phyloP scores from a whole-genome alignment of 257 asterid genomes.

The Echites panduratus region DNA sequence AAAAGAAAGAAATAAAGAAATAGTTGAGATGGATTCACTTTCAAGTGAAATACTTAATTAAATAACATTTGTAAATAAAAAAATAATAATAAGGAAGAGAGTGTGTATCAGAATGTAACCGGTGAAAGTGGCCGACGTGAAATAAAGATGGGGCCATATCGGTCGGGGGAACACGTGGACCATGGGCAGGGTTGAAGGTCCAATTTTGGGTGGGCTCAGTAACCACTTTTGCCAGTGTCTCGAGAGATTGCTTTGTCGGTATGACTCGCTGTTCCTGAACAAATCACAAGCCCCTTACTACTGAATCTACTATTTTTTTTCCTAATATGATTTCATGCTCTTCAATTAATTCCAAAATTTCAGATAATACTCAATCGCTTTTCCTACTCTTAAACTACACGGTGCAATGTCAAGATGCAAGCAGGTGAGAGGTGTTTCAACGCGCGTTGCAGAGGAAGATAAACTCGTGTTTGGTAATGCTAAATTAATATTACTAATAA shows the following conservation, averaged over 20 bases:
- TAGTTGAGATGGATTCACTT: too few species aligned
- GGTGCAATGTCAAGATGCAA: background rate
- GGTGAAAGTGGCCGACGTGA: conserved; percentile 21
- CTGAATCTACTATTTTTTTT: background rate
- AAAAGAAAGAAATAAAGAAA: too few species aligned
- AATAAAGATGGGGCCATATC: conserved; percentile 15
- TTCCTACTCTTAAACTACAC: conserved; percentile 1
- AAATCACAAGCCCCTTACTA: conserved; percentile 10
- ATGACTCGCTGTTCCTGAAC: conserved; percentile 5
- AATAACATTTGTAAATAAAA: too few species aligned
- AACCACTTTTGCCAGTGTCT: conserved; percentile 12
- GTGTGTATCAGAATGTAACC: background rate
- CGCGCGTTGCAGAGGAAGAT: conserved; percentile 15
- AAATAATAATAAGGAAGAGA: background rate
- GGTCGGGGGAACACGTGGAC: conserved; percentile 27
- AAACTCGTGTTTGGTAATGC: background rate
- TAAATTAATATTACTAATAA: too few species aligned
- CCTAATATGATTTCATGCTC: background rate
- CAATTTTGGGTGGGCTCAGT: conserved; percentile 18
- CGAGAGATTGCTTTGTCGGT: conserved; percentile 16
- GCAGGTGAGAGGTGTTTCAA: background rate
- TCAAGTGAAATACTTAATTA: too few species aligned
- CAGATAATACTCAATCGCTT: background rate
- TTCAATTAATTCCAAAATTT: background rate
- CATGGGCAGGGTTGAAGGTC: conserved; percentile 19